Percentiles rank a stretch among this genome's conserved stretches.
Evolutionary conservation across 1,139 yeast genomes (phyloP).

Genomic region (Kodamaea arcana): DNA sequence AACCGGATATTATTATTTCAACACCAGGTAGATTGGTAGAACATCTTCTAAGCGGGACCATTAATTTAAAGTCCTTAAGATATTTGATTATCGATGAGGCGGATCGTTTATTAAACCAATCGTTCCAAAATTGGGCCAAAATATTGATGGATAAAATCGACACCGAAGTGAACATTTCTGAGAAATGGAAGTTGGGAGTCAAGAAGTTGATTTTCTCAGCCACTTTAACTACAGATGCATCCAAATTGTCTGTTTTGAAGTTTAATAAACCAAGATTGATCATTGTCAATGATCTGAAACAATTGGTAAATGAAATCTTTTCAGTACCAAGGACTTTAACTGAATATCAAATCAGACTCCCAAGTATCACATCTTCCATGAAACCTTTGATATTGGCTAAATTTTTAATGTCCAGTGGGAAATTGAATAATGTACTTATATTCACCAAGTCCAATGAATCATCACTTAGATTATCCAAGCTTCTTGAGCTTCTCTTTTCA

Average conservation of each 20-base stretch:
- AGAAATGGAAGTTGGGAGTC: conserved; percentile 26
- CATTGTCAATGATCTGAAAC: conserved; percentile 58
- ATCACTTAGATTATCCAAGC: conserved; percentile 65
- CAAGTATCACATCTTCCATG: conserved; percentile 52
- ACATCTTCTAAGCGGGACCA: conserved; percentile 49
- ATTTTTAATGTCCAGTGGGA: conserved; percentile 37
- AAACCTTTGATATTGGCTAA: conserved; percentile 73
- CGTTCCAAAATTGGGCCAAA: conserved; percentile 90
- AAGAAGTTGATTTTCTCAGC: conserved; percentile 84
- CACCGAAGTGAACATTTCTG: conserved; percentile 14
- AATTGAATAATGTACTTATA: conserved; percentile 45
- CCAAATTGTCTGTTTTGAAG: conserved; percentile 68
- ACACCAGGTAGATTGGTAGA: conserved; percentile 97
- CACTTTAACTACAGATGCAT: conserved; percentile 90
- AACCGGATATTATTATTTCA: conserved; percentile 75
- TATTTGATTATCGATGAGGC: conserved; percentile 92
- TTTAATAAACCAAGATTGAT: conserved; percentile 67
- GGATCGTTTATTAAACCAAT: conserved; percentile 83
- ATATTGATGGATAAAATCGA: conserved; percentile 54
- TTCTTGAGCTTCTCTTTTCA: conserved; percentile 47
- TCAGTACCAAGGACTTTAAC: conserved; percentile 52
- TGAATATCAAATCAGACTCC: conserved; percentile 48
- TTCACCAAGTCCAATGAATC: conserved; percentile 88
- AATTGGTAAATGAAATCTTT: conserved; percentile 49
- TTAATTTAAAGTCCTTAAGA: conserved; percentile 48